These are phyloP conservation scores for Cadophora sp. DNA, from an alignment of 2,329 filamentous ascomycete species.

Conservation along the genomic window DNA sequence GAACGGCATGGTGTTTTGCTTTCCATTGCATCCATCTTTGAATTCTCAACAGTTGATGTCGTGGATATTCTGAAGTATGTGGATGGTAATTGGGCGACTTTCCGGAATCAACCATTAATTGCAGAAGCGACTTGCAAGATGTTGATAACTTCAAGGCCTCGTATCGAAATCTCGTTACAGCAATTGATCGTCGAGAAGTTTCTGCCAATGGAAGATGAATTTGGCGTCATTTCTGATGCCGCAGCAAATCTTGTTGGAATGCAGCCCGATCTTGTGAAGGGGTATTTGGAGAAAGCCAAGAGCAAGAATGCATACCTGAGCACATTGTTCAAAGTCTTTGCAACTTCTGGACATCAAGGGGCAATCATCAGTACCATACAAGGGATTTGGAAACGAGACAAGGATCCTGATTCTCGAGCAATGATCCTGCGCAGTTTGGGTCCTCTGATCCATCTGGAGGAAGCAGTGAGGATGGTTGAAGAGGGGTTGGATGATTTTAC, in stretches of 20 bases:
- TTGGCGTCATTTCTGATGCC: constrained; percentile 58
- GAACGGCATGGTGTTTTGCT: constrained; percentile 73
- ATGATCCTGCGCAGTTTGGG: constrained; percentile 63
- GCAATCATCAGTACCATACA: constrained; percentile 15
- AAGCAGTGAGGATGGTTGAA: constrained; percentile 47
- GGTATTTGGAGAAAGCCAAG: constrained; percentile 7
- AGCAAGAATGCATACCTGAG: constrained; percentile 17
- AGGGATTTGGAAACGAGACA: constrained; percentile 49
- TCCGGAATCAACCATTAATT: constrained; percentile 12
- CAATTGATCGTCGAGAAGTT: constrained; percentile 51
- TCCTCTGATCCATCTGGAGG: constrained; percentile 43
- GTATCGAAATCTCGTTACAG: not conserved
- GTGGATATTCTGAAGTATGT: not conserved
- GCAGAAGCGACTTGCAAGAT: constrained; percentile 16
- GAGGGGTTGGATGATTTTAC: constrained; percentile 87
- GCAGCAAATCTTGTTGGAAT: constrained; percentile 51
- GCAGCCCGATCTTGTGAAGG: not conserved
- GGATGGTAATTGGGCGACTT: not conserved
- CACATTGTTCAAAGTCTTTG: constrained; percentile 24
- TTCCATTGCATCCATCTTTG: constrained; percentile 63
- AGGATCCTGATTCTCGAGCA: constrained; percentile 54
- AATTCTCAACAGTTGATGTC: constrained; percentile 11
- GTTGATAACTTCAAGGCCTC: not conserved
- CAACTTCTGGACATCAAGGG: not conserved
- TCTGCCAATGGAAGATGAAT: constrained; percentile 56